Evolutionary conservation across 1,284 basidiomycete genomes (phyloP).

Genomic region (Rhizoctonia solani): DNA sequence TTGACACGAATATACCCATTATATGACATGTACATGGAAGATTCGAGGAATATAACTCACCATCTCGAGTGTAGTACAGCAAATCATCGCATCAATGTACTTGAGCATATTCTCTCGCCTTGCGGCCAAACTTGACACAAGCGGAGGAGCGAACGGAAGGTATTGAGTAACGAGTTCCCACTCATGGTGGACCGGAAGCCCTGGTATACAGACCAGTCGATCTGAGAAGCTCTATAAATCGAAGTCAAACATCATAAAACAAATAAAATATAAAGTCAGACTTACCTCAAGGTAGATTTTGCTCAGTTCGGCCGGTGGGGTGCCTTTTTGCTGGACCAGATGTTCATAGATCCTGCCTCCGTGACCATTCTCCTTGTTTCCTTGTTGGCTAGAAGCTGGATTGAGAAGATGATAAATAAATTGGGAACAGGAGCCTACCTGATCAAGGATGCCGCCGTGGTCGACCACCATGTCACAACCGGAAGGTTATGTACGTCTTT

Average conservation of each 20-base stretch:
- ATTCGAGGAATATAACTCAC: background rate
- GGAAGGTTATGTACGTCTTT: background rate
- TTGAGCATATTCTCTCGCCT: background rate
- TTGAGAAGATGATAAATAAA: background rate
- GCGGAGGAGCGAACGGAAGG: background rate
- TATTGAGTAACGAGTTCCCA: slow-evolving; percentile 14
- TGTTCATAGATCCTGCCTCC: slow-evolving; percentile 1
- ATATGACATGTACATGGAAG: no score
- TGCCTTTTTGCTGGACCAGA: background rate
- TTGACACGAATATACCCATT: no score
- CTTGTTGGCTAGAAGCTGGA: background rate
- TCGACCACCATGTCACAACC: background rate
- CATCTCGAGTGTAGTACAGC: slow-evolving; percentile 5
- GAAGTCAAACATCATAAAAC: no score
- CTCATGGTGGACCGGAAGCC: slow-evolving; percentile 7
- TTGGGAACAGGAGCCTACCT: background rate
- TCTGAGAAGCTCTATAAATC: no score
- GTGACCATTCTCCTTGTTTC: slow-evolving; percentile 8
- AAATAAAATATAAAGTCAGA: no score
- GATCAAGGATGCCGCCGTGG: slow-evolving; percentile 1
- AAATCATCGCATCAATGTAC: background rate
- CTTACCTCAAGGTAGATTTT: slow-evolving; percentile 6
- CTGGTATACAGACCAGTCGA: slow-evolving; percentile 9
- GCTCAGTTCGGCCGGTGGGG: background rate
- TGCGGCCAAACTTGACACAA: background rate